phyloP scores from a whole-genome alignment of 2,329 filamentous ascomycete species.

The Apiospora rasikravindrae region DNA sequence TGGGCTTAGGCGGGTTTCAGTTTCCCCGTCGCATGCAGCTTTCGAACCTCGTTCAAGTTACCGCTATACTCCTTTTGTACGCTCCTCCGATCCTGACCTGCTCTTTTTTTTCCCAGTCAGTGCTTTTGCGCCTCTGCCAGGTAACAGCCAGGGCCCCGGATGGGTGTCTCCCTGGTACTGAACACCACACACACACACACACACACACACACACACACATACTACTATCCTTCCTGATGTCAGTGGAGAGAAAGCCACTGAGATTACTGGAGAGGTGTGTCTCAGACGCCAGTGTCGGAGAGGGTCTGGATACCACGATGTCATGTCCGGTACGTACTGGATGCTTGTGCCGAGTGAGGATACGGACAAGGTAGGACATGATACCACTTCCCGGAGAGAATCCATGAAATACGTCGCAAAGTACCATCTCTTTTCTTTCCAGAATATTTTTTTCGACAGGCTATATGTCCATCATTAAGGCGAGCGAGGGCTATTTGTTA shows the following conservation, averaged over 20 bases:
- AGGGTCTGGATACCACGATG: conserved; percentile 12
- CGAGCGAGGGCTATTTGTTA: conserved; percentile 26
- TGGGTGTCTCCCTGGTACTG: conserved; percentile 8
- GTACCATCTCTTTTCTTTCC: conserved; percentile 12
- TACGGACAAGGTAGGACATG: not conserved
- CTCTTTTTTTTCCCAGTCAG: not conserved
- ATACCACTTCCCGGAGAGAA: not conserved
- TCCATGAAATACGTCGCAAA: conserved; percentile 1
- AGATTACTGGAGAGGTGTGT: conserved; percentile 1
- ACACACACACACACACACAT: not conserved
- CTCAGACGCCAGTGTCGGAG: conserved; percentile 1
- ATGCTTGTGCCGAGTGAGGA: not conserved
- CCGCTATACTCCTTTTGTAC: conserved; percentile 35
- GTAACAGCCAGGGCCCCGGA: not conserved
- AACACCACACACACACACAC: not conserved
- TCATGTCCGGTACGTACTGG: conserved; percentile 11
- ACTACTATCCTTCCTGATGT: not conserved
- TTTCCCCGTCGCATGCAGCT: conserved; percentile 37
- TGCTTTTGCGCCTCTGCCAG: conserved; percentile 2
- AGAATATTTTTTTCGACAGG: conserved; percentile 11
- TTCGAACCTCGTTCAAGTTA: conserved; percentile 29
- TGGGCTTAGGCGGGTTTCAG: conserved; percentile 39
- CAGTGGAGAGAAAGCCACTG: conserved; percentile 11
- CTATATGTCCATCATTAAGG: conserved; percentile 32
- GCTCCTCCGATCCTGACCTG: conserved; percentile 22